Percentiles rank a stretch among this genome's conserved stretches.
phyloP scores from a whole-genome alignment of 1,139 yeast genomes.

The Hyphopichia pseudoburtonii region DNA sequence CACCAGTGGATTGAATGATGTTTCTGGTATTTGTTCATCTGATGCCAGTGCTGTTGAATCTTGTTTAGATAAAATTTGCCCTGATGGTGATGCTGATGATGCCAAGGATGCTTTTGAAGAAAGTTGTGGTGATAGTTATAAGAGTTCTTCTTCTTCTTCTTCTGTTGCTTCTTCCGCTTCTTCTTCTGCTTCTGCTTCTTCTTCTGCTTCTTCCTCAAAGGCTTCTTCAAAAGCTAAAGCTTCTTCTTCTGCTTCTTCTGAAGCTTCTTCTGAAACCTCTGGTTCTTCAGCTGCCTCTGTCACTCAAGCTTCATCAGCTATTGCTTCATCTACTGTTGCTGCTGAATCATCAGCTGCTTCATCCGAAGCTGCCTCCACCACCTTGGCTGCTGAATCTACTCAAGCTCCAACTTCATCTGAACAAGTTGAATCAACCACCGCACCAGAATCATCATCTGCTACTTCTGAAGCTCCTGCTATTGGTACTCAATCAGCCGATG shows the following conservation, averaged over 20 bases:
- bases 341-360: slow-evolving; percentile 9
- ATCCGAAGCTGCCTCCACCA: slow-evolving; percentile 15
- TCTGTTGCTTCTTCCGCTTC: slow-evolving; percentile 25
- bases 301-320: slow-evolving; percentile 13
- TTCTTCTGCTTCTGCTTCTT: slow-evolving; percentile 29
- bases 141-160: slow-evolving; percentile 25
- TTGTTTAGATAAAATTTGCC: slow-evolving; percentile 69
- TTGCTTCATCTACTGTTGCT: slow-evolving; percentile 14
- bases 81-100: slow-evolving; percentile 53
- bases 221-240: slow-evolving; percentile 23
- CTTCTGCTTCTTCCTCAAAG: slow-evolving; percentile 24
- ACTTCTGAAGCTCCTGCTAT: slow-evolving; percentile 10
- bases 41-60: slow-evolving; percentile 50
- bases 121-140: slow-evolving; percentile 46
- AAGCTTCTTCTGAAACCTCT: slow-evolving; percentile 21
- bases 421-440: slow-evolving; percentile 8
- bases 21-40: slow-evolving; percentile 63
- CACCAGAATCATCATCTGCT: slow-evolving; percentile 12
- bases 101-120: slow-evolving; percentile 59
- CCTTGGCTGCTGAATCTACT: slow-evolving; percentile 6
- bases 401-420: slow-evolving; percentile 10
- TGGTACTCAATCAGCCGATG: slow-evolving; percentile 15
- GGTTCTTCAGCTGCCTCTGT: slow-evolving; percentile 21
- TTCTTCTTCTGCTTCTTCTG: slow-evolving; percentile 15
- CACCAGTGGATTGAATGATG: slow-evolving; percentile 60